Base-by-base conservation (phyloP, 495 filamentous ascomycete species). In the Saxophila tyrrhenica region DNA sequence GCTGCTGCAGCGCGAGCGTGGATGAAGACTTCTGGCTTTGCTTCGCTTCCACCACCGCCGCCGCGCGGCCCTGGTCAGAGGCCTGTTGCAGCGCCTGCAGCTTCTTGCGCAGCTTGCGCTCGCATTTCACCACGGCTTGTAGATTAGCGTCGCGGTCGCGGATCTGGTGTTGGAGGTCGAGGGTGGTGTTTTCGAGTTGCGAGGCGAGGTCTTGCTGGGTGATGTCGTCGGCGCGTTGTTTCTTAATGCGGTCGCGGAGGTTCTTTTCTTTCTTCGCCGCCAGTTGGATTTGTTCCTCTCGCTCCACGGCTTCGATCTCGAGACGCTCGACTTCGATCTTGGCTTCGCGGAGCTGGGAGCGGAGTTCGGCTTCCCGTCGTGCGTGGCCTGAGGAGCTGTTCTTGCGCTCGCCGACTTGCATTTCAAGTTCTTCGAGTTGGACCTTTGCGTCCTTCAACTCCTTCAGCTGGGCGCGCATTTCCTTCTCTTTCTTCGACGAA, bases 1-100 rank as follows among this genome's bases (percentile, higher is more conserved):
- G 72, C 51, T 74, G 73, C 61, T 85, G 75, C 19, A 46, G 50
- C 0, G 52, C 60, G 23, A 49, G 43, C 19, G 17, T n/a, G n/a
- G n/a, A 9, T n/a, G 35, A 25, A 62, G n/a, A n/a, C n/a, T n/a
- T n/a, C n/a, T n/a, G n/a, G n/a, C n/a, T n/a, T n/a, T n/a, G n/a
- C n/a, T n/a, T n/a, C n/a, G n/a, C n/a, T n/a, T n/a, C n/a, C n/a
- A n/a, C n/a, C n/a, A n/a, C n/a, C n/a, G n/a, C n/a, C n/a, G n/a
- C n/a, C n/a, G n/a, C n/a, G n/a, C n/a, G n/a, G n/a, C n/a, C n/a
- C n/a, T n/a, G n/a, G n/a, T 51, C 44, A 17, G 48, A 44, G 11
- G 38, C 55, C 41, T 43, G 8, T 16, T 52, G 44, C 41, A 51
- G 19, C 19, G 23, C 57, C 45, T 61, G 38, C 29, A 64, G 19